These are phyloP conservation scores for Inonotus obliquus DNA, from an alignment of 1,284 basidiomycete genomes.

Conservation along the genomic window DNA sequence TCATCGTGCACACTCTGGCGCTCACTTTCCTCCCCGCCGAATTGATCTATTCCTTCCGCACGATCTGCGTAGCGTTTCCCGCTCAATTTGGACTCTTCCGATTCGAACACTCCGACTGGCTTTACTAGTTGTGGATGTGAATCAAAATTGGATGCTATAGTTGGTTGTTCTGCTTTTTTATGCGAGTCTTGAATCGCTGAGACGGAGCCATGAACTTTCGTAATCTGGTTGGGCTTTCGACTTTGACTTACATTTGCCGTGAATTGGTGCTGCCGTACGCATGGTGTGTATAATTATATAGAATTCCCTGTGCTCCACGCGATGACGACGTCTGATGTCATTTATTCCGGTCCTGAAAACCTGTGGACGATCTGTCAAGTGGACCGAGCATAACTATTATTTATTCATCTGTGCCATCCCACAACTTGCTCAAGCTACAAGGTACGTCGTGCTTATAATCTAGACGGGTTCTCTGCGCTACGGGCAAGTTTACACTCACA, in stretches of 20 bases:
- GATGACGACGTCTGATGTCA: not conserved
- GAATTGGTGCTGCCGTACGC: not conserved
- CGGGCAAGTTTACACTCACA: too few relatives aligned
- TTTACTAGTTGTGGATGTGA: not conserved
- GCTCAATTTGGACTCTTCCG: not conserved
- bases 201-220: not conserved
- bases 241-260: not conserved
- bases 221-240: too few relatives aligned
- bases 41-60: conserved; percentile 15
- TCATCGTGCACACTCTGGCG: not conserved
- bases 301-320: not conserved
- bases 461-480: too few relatives aligned
- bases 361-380: too few relatives aligned
- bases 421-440: too few relatives aligned
- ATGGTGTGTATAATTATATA: not conserved
- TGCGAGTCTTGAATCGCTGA: not conserved
- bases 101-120: conserved; percentile 4
- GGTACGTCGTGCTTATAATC: too few relatives aligned
- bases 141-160: not conserved
- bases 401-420: too few relatives aligned
- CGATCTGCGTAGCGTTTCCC: conserved; percentile 14
- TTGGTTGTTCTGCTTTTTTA: not conserved
- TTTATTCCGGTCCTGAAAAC: too few relatives aligned
- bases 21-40: conserved; percentile 17
- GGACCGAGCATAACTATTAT: too few relatives aligned